Evolutionary conservation across 768 basidiomycete genomes (phyloP), one percentile per base, ranked within the genome.

Genomic region (Leccinum broughii): DNA sequence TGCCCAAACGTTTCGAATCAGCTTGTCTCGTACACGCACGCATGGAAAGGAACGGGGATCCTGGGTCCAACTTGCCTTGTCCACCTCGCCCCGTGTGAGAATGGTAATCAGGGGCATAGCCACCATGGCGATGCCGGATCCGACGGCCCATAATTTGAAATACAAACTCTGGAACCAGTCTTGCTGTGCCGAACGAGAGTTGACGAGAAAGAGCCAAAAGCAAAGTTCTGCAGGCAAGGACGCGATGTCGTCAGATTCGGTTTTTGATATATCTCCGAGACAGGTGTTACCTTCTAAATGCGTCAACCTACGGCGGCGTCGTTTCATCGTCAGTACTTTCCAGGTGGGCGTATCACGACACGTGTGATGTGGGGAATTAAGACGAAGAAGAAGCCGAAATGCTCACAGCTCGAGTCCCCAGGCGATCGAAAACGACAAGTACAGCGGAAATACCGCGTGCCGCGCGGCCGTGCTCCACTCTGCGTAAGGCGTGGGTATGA

Each of bases 171-270:
- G 75, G 76, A 93, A 93, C 92, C 92, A 94, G 66, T 90, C 82
- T 66, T 83, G 86, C 62, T 88, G 83, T 1, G 73, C 72, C 1
- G 85, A 78, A 20, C 82, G 78, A 1, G 88, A 77, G 58, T 89
- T 89, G 53, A 93, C 77, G 39, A 94, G 82, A 76, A 91, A 94
- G 13, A 93, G 75, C 92, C 92, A 93, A 71, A 94, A 94, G 66
- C 90, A 93, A 0, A 93, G 78, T 66, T 94, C 92, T 92, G 59
- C 8, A 22, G 34, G 44, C 10, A 11, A 24, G 7, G n/a, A 39
- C 8, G 26, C 28, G 48, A 56, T 46, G 11, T n/a, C 32, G 52
- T 17, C 26, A 26, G 7, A 7, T 17, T 22, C 9, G 22, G 8
- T 4, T n/a, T 9, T 11, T n/a, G 24, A 15, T 13, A 28, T 15